Evolutionary conservation across 106 monocot genomes (phyloP).

Genomic region (Allium fistulosum): DNA sequence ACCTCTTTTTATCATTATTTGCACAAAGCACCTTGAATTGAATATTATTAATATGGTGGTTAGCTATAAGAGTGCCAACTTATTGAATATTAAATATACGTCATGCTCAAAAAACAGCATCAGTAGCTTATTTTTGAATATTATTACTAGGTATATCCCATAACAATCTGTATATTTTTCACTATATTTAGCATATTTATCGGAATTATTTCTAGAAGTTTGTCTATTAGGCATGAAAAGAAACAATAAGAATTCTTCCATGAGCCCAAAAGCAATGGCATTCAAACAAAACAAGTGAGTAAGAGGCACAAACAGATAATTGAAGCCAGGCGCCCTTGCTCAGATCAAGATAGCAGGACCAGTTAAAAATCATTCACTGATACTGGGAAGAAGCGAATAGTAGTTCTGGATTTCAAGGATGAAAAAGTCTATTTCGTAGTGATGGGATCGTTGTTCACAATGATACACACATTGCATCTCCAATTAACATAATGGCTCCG

Average conservation of each 20-base stretch:
- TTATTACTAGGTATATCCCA: no score
- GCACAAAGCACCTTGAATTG: no score
- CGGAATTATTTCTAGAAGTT: background rate
- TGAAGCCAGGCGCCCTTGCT: conserved; percentile 73
- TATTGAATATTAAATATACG: no score
- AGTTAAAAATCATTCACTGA: conserved; percentile 50
- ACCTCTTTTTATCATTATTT: no score
- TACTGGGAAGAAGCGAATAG: conserved; percentile 74
- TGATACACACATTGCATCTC: conserved; percentile 9
- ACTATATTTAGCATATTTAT: background rate
- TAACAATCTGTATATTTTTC: no score
- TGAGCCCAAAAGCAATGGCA: conserved; percentile 31
- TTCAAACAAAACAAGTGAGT: conserved; percentile 62
- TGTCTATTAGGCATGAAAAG: background rate
- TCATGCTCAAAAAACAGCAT: no score
- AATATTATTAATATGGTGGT: no score
- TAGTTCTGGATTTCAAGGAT: conserved; percentile 38
- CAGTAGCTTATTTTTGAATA: no score
- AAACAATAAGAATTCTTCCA: background rate
- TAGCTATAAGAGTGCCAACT: no score
- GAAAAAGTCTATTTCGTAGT: conserved; percentile 16
- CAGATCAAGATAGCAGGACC: conserved; percentile 49
- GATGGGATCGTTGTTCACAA: conserved; percentile 1
- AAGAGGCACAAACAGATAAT: conserved; percentile 51
- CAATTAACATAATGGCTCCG: conserved; percentile 20